Evolutionary conservation across 1,284 basidiomycete genomes (phyloP).

Genomic region (Sparassis latifolia): DNA sequence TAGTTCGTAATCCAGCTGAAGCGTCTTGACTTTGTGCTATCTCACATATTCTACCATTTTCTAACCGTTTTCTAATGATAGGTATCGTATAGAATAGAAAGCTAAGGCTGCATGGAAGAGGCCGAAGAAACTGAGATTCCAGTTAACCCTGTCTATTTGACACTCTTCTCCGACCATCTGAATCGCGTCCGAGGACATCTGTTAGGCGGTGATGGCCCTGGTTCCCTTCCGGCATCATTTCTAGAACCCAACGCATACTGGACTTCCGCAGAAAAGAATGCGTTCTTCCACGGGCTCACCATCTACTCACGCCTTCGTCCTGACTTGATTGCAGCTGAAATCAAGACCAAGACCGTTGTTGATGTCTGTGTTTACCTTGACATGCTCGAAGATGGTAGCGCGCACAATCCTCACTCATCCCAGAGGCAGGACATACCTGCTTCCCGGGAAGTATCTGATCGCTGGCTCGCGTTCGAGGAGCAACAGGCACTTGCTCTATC

Average conservation of each 20-base stretch:
- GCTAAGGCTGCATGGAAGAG: no score
- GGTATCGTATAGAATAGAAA: no score
- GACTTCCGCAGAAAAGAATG: slow-evolving; percentile 58
- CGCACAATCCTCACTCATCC: background rate
- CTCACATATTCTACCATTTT: no score
- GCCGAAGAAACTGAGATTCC: slow-evolving; percentile 1
- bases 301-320: slow-evolving; percentile 62
- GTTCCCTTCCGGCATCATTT: slow-evolving; percentile 29
- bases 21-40: no score
- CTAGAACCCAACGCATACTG: slow-evolving; percentile 47
- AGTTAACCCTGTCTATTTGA: slow-evolving; percentile 8
- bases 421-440: slow-evolving; percentile 19
- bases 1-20: no score
- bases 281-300: slow-evolving; percentile 63
- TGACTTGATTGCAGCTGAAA: slow-evolving; percentile 62
- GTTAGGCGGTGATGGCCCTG: slow-evolving; percentile 11
- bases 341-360: slow-evolving; percentile 52
- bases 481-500: slow-evolving; percentile 35
- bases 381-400: slow-evolving; percentile 34
- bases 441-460: slow-evolving; percentile 53
- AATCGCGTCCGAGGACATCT: slow-evolving; percentile 18
- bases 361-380: slow-evolving; percentile 61
- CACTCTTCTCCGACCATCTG: slow-evolving; percentile 16
- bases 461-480: slow-evolving; percentile 61
- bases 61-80: no score